Evolutionary conservation across 1,139 yeast species (phyloP), one percentile per base, ranked within the genome.

Genomic region (Saccharomycopsis hybrid): DNA sequence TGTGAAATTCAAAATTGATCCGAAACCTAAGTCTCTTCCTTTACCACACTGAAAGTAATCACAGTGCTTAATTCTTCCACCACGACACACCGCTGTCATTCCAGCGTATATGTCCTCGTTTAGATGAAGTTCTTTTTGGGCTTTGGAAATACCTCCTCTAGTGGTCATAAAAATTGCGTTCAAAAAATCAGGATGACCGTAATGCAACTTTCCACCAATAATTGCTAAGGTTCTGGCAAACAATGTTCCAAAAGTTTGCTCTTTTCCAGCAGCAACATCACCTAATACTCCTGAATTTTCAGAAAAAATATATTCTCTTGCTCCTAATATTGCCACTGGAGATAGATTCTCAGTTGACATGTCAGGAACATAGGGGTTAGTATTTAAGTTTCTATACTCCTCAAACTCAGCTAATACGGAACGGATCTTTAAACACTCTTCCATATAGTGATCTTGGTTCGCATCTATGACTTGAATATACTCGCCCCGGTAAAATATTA

Each of bases 31-130:
- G 72, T 82, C 87, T 74, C 88, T 76, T 65, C 88, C 88, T 67
- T 82, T 82, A 70, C 88, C 88, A 75, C 87, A 82, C 66, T 82
- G 88, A 63, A 77, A 80, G 67, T 81, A 82, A 64, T 82, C 88
- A 71, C 85, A 80, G 60, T 82, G 87, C 68, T 82, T 81, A 57
- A 81, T 81, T 69, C 83, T 74, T 61, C 87, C 87, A 66, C 87
- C 87, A 69, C 86, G 74, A 62, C 80, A 74, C 65, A 80, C 65
- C 38, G 85, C 86, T 63, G 72, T 80, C 82, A 81, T 81, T 70
- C 87, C 87, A 55, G 86, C 86, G 60, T 80, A 81, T 59, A 81
- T 81, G 75, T 81, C 87, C 69, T 81, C 87, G 69, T 81, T 81
- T 70, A 81, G 76, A 63, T 81, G 87, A 60, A 81, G 73, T 50